These are phyloP conservation scores for Diaporthe destruens DNA, from an alignment of 2,329 filamentous ascomycete genomes.

Conservation along the genomic window DNA sequence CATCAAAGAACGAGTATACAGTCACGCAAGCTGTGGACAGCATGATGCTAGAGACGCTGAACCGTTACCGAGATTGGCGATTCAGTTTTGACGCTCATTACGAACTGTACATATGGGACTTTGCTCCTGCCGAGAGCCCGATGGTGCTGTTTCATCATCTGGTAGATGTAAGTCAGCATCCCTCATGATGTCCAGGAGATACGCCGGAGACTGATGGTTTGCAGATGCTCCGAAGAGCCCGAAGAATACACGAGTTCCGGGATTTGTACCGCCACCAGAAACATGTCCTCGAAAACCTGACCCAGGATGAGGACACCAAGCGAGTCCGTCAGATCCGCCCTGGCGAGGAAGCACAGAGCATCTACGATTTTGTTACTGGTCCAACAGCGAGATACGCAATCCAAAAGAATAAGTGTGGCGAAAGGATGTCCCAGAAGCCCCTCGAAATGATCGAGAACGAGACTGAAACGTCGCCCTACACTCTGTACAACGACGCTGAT, in stretches of 20 bases:
- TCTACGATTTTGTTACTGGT: conserved; percentile 47
- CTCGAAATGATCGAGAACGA: not conserved
- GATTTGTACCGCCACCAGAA: conserved; percentile 47
- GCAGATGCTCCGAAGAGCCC: conserved; percentile 48
- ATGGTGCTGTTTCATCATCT: conserved; percentile 43
- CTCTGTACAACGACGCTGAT: conserved; percentile 48
- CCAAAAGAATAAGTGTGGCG: not conserved
- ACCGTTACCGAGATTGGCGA: conserved; percentile 45
- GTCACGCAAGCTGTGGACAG: conserved; percentile 44
- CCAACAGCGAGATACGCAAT: conserved; percentile 23
- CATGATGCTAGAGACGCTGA: conserved; percentile 46
- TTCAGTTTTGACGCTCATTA: conserved; percentile 49
- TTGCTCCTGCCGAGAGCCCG: conserved; percentile 44
- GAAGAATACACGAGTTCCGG: conserved; percentile 45
- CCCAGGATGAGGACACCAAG: conserved; percentile 46
- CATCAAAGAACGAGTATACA: conserved; percentile 43
- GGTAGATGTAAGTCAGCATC: conserved; percentile 13
- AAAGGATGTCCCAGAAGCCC: not conserved
- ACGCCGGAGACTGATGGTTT: conserved; percentile 32
- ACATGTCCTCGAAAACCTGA: conserved; percentile 44
- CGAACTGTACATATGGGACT: conserved; percentile 50
- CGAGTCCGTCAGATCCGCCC: conserved; percentile 47
- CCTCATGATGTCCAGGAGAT: no score
- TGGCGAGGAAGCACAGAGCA: conserved; percentile 45
- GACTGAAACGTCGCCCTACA: not conserved